Evolutionary conservation across 345 rosid species (phyloP).

Genomic region (Orychophragmus violaceus): DNA sequence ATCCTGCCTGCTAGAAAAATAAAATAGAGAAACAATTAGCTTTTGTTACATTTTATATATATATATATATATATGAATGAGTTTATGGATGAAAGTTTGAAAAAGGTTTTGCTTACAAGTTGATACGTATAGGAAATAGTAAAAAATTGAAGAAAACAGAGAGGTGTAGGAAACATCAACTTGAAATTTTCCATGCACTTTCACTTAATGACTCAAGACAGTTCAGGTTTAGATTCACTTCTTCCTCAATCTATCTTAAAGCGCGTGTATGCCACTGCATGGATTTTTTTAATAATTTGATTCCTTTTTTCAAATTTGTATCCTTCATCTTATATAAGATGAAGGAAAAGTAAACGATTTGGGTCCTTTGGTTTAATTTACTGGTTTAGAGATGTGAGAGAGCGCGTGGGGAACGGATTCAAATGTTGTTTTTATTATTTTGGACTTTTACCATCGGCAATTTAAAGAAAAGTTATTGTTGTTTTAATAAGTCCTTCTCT

Average conservation of each 20-base stretch:
- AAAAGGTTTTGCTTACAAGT: constrained; percentile 17
- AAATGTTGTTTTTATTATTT: too few species aligned
- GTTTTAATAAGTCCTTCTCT: too few species aligned
- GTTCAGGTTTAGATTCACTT: constrained; percentile 23
- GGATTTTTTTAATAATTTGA: too few species aligned
- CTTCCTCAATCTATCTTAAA: neutral
- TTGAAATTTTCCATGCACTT: constrained; percentile 39
- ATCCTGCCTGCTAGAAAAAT: neutral
- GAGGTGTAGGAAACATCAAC: constrained; percentile 33
- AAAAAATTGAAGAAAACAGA: constrained; percentile 11
- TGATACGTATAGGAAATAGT: constrained; percentile 34
- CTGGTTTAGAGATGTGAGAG: too few species aligned
- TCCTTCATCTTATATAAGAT: too few species aligned
- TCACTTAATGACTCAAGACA: constrained; percentile 27
- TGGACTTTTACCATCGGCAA: too few species aligned
- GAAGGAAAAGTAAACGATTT: too few species aligned
- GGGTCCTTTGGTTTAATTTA: too few species aligned
- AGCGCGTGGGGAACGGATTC: too few species aligned
- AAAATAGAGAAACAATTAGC: neutral
- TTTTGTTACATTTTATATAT: neutral
- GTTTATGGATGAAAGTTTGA: constrained; percentile 20
- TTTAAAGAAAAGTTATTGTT: too few species aligned
- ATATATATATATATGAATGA: neutral
- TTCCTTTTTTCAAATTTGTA: too few species aligned
- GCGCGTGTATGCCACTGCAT: neutral